Evolutionary conservation across 1,284 basidiomycete genomes (phyloP).

Genomic region (Thecaphora thlaspeos): DNA sequence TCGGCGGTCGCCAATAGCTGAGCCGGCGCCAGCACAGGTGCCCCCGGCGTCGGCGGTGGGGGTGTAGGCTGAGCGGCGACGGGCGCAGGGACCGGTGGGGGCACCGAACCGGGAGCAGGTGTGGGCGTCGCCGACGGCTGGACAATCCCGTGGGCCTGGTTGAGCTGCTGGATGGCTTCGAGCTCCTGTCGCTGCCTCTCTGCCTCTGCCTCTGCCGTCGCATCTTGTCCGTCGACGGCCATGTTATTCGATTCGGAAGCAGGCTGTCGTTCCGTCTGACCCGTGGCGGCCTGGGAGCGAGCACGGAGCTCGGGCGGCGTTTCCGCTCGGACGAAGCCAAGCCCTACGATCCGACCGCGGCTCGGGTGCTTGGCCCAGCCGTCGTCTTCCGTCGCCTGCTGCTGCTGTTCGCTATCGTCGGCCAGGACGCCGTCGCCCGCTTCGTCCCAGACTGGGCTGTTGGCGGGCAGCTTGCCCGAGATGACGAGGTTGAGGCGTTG

Average conservation of each 20-base stretch:
- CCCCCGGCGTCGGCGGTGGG: too few relatives aligned
- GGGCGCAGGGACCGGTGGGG: constrained; percentile 1
- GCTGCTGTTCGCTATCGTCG: constrained; percentile 2
- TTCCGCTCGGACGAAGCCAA: constrained; percentile 38
- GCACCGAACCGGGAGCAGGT: constrained; percentile 4
- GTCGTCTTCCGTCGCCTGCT: background rate
- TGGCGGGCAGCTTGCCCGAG: background rate
- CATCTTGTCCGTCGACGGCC: background rate
- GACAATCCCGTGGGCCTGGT: constrained; percentile 5
- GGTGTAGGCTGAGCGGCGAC: too few relatives aligned
- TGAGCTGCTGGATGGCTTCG: constrained; percentile 26
- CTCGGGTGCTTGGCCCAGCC: constrained; percentile 31
- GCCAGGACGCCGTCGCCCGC: constrained; percentile 7
- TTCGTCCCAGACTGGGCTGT: constrained; percentile 1
- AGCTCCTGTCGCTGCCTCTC: constrained; percentile 16
- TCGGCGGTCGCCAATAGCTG: too few relatives aligned
- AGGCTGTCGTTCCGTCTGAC: background rate
- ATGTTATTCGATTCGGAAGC: too few relatives aligned
- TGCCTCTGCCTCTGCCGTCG: background rate
- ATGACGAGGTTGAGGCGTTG: constrained; percentile 8
- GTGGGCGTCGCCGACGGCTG: constrained; percentile 4
- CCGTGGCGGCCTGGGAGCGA: constrained; percentile 1
- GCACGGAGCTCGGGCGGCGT: constrained; percentile 29
- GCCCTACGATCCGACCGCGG: constrained; percentile 37
- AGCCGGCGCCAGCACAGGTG: too few relatives aligned